Conservation (phyloP, 169 alveolate species). For the Eimeria praecox region DNA sequence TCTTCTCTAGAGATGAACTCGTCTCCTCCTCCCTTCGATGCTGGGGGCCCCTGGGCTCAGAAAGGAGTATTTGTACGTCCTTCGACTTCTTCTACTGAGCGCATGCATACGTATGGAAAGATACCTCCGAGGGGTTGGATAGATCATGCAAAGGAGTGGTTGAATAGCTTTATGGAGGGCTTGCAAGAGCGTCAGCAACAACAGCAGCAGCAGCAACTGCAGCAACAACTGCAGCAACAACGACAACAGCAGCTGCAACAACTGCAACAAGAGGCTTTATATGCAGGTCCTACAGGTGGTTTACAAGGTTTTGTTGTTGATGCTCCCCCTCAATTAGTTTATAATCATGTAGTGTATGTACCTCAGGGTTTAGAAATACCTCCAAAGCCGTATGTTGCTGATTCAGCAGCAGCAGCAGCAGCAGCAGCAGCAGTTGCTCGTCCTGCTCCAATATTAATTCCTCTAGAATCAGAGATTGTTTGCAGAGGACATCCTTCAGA, state of each 20-base stretch:
- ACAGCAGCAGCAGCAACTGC: background rate
- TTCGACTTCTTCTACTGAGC: background rate
- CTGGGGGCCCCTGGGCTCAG: conserved; percentile 48
- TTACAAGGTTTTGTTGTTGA: no score
- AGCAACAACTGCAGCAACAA: background rate
- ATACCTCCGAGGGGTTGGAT: background rate
- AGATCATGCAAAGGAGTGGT: no score
- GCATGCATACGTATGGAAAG: background rate
- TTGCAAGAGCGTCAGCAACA: conserved; percentile 16
- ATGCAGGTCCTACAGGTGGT: no score
- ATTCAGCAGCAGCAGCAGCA: no score
- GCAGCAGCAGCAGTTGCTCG: no score
- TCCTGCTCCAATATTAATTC: conserved; percentile 16
- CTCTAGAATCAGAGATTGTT: conserved; percentile 28
- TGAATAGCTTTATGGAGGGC: no score
- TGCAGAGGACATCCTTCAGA: conserved; percentile 71
- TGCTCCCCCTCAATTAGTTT: no score
- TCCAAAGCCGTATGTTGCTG: no score
- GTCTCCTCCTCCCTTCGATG: background rate
- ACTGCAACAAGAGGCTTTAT: no score
- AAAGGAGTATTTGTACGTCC: background rate
- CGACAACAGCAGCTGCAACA: no score
- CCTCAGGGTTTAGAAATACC: no score
- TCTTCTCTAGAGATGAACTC: background rate
- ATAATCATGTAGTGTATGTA: no score